phyloP scores from a whole-genome alignment of 2,329 filamentous ascomycete species.

The Teratosphaeria epicoccoides region DNA sequence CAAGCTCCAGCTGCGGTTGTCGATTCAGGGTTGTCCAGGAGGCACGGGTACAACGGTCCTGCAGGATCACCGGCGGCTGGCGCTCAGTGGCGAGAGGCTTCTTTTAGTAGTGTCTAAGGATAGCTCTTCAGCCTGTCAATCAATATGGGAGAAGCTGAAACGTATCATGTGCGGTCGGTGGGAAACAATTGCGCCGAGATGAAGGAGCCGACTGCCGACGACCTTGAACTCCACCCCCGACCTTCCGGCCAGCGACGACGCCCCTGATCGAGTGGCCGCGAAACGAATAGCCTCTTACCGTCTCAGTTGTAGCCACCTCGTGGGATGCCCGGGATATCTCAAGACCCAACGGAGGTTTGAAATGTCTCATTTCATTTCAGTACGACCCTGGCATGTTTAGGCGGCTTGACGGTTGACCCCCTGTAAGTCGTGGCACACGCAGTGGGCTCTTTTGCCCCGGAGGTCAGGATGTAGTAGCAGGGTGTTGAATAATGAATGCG shows the following conservation, averaged over 20 bases:
- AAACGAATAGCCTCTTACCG: too few relatives aligned
- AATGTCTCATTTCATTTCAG: background rate
- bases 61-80: background rate
- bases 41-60: background rate
- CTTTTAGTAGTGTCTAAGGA: background rate
- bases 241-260: background rate
- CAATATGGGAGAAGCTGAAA: background rate
- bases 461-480: too few relatives aligned
- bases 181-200: too few relatives aligned
- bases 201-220: too few relatives aligned
- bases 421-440: too few relatives aligned
- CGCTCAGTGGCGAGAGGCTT: background rate
- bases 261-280: too few relatives aligned
- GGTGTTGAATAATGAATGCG: too few relatives aligned
- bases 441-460: too few relatives aligned
- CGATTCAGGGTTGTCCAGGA: background rate
- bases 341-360: background rate
- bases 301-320: background rate
- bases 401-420: too few relatives aligned
- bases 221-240: background rate
- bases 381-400: background rate
- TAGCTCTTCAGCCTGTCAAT: background rate
- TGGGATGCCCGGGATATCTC: background rate
- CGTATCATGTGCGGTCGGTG: background rate
- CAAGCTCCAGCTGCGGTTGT: background rate